These are phyloP conservation scores for Colletotrichum camelliae DNA, from an alignment of 2,329 filamentous ascomycete species.

Conservation along the genomic window DNA sequence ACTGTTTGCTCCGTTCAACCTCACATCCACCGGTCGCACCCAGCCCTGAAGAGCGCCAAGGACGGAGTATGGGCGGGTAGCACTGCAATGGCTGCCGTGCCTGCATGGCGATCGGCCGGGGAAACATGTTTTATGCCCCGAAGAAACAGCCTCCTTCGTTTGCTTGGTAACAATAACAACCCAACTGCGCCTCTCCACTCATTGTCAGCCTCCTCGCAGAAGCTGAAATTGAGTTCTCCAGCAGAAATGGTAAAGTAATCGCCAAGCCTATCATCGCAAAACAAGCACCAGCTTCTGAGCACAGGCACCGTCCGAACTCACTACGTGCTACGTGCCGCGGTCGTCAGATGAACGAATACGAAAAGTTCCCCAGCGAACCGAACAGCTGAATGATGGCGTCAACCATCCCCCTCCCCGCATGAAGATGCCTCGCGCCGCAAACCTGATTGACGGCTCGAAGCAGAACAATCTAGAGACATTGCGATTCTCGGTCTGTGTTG, in stretches of 20 bases:
- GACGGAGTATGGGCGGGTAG: neutral
- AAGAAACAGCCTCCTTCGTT: neutral
- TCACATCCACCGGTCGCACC: neutral
- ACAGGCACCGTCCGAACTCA: neutral
- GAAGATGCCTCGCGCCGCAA: neutral
- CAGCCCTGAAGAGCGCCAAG: neutral
- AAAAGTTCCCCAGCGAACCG: neutral
- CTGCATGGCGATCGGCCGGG: neutral
- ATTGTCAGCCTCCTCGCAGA: neutral
- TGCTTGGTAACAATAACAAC: neutral
- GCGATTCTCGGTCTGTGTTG: neutral
- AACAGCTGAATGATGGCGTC: neutral
- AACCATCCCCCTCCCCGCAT: neutral
- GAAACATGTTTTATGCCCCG: neutral
- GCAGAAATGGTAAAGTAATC: neutral
- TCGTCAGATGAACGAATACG: neutral
- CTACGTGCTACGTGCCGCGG: accelerated
- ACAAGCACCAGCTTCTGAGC: neutral
- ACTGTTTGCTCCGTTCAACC: neutral
- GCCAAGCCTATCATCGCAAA: neutral
- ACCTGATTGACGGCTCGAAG: neutral
- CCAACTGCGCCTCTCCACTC: neutral
- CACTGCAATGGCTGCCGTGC: neutral
- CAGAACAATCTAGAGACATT: neutral
- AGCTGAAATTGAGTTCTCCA: neutral